Conservation (phyloP, 305 asterid species). For the Fraxinus albicans region DNA sequence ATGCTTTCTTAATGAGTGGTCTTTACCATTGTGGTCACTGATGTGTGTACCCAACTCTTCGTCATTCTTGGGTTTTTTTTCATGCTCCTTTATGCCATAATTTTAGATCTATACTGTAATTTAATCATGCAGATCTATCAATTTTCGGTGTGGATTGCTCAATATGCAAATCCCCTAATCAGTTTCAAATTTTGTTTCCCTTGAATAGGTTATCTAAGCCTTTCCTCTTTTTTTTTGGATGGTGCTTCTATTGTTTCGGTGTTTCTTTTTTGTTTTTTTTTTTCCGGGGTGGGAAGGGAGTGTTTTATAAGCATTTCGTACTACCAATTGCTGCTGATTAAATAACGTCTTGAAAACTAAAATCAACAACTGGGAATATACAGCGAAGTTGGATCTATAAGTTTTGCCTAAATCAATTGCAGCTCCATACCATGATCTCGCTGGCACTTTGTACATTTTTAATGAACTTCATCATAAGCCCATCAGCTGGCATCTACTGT, state of each 20-base stretch:
- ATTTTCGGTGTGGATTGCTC: neutral
- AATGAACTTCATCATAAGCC: neutral
- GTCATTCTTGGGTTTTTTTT: neutral
- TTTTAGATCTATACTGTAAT: neutral
- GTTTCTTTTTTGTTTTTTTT: neutral
- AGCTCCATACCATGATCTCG: neutral
- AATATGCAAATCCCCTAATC: neutral
- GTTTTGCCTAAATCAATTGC: neutral
- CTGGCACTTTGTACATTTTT: neutral
- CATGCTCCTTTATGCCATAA: neutral
- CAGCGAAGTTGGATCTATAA: neutral
- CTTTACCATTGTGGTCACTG: neutral
- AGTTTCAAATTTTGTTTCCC: neutral
- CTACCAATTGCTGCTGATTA: neutral
- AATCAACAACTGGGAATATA: neutral
- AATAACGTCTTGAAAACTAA: neutral
- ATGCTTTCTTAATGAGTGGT: conserved; percentile 4
- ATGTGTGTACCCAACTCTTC: neutral
- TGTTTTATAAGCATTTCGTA: neutral
- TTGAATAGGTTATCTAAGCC: neutral
- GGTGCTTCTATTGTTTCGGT: neutral
- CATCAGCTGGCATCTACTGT: neutral
- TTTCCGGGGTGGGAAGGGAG: neutral
- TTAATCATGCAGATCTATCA: neutral
- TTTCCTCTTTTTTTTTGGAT: neutral